These are phyloP conservation scores for Leccinum disarticulatum DNA, from an alignment of 768 basidiomycete species.

Conservation along the genomic window DNA sequence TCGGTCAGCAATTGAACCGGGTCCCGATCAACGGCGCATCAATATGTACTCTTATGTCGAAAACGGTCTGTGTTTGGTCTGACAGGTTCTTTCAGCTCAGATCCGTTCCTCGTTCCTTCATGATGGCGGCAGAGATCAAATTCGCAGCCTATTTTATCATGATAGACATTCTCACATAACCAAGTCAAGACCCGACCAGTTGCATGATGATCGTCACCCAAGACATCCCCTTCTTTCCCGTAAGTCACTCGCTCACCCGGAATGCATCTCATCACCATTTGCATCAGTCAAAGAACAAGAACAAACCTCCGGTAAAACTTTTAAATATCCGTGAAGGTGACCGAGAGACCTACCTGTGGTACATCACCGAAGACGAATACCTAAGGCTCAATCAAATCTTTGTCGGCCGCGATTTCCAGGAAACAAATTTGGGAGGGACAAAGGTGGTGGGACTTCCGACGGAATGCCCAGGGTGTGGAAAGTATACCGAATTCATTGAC, in stretches of 20 bases:
- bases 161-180: no score
- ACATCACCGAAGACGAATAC: constrained; percentile 21
- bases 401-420: constrained; percentile 14
- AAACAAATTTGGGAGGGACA: constrained; percentile 6
- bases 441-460: no score
- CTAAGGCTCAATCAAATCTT: constrained; percentile 16
- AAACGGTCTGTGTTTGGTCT: no score
- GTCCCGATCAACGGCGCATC: no score
- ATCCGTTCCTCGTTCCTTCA: no score
- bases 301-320: constrained; percentile 8
- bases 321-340: neutral
- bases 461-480: no score
- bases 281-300: constrained; percentile 7
- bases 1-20: no score
- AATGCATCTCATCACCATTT: neutral
- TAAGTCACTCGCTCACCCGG: neutral
- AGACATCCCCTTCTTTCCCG: constrained; percentile 10
- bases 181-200: no score
- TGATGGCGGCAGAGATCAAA: no score
- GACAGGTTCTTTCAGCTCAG: no score
- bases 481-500: constrained; percentile 1
- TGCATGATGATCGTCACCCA: constrained; percentile 1
- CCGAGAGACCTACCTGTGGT: constrained; percentile 12
- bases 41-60: no score
- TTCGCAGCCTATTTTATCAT: no score